These are phyloP conservation scores for Corallochytrium limacisporum DNA, from an alignment of 78 protist genomes.

Conservation along the genomic window DNA sequence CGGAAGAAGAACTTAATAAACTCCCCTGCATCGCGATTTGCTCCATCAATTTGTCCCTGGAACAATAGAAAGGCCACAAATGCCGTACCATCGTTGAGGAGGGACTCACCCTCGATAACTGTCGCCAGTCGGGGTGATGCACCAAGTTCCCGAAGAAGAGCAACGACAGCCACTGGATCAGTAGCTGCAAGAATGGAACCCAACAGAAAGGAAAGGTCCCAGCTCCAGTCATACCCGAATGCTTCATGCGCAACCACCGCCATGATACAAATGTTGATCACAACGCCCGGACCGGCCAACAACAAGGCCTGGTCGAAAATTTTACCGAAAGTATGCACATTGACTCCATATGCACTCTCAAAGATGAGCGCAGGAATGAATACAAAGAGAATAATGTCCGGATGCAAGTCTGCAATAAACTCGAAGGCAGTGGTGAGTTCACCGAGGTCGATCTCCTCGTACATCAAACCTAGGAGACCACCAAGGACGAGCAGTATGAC, in stretches of 20 bases:
- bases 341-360: slow-evolving; percentile 23
- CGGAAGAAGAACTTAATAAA: neutral
- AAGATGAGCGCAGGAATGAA: slow-evolving; percentile 45
- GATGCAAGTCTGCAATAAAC: neutral
- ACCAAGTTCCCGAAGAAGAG: slow-evolving; percentile 48
- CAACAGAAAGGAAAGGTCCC: neutral
- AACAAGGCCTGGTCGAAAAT: neutral
- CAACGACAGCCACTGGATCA: slow-evolving; percentile 70
- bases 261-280: neutral
- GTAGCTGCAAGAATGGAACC: slow-evolving; percentile 47
- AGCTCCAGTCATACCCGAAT: neutral
- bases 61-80: slow-evolving; percentile 25
- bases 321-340: slow-evolving; percentile 1
- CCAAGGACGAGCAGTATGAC: slow-evolving; percentile 11
- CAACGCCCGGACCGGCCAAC: neutral
- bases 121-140: slow-evolving; percentile 17
- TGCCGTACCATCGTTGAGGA: slow-evolving; percentile 60
- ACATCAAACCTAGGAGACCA: neutral
- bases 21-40: neutral
- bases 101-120: slow-evolving; percentile 50
- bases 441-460: neutral
- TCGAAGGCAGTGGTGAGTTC: neutral
- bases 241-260: neutral
- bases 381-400: slow-evolving; percentile 25
- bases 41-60: neutral